Evolutionary conservation across 345 rosid genomes (phyloP), one percentile per base, ranked within the genome.

Genomic region (Barbarea vulgaris): DNA sequence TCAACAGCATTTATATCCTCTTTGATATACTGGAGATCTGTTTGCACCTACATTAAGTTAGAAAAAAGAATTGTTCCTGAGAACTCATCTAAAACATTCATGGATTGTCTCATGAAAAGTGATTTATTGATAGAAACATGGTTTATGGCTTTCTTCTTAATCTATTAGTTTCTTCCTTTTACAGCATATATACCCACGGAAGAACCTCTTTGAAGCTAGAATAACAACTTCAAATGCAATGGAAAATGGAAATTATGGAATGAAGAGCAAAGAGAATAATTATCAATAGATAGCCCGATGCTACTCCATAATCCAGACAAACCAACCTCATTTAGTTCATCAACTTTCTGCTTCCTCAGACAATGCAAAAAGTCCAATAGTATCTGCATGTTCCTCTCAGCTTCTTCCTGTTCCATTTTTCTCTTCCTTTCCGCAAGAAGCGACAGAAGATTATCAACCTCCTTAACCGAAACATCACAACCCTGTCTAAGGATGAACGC

Each of bases 311-410:
- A 71, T 70, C 54, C 31, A 72, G 64, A 50, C 14, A 78, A 42
- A 72, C 85, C 54, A 70, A 95, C 99, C 98, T 90, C 96, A 67
- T 82, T 86, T 50, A 95, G 77, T 80, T 95, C 98, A 69, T 90
- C 98, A 69, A 83, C 93, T 81, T 90, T 92, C 79, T 90, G 96
- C 88, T 92, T 95, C 75, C 89, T 81, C 60, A 92, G 80, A 82
- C 89, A 86, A 55, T 86, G 88, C 83, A 95, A 81, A 84, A 95
- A 95, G 77, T 93, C 96, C 68, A 95, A 71, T 41, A 95, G 83
- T 81, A 95, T 89, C 84, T 95, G 97, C 99, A 90, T 95, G 84
- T 90, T 92, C 81, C 97, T 89, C 85, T 92, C 99, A 52, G 97
- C 89, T 83, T 90, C 98, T 84, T 95, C 99, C 80, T 92, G 97